Base-by-base conservation (phyloP, 208 protist species). In the Leptomonas pyrrhocoris region DNA sequence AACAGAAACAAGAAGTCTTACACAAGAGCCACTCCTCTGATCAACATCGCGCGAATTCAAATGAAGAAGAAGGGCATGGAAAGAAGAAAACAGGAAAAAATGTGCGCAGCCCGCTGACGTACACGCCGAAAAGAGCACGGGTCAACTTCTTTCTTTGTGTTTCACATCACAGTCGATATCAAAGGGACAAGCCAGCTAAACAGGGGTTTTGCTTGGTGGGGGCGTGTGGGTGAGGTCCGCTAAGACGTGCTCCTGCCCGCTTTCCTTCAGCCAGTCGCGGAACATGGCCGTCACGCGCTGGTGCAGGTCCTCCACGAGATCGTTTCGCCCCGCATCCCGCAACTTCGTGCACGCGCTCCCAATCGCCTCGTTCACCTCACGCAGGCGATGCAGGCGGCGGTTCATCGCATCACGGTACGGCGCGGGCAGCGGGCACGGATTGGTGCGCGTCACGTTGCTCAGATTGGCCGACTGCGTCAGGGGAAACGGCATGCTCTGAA, bases 211-310 rank as follows among this genome's bases (percentile, higher is more conserved):
- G 51, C 38, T 63, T 19, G 59, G 74, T 2, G 60, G 48, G 0
- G 57, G 56, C 4, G 65, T 49, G 49, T 88, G 88, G 1, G 92
- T 77, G 18, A 97, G 73, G 42, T 92, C 85, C 6, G 82, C 53
- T 25, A 97, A 77, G 19, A 83, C 81, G 55, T 78, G 83, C 34
- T 83, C 83, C 58, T 97, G 93, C 8, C 93, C 93, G 18, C 70
- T 88, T 42, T 92, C 78, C 21, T 91, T 83, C 53, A 97, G 73
- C 88, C 90, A 97, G 64, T 93, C 85, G 21, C 92, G 76, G 73
- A 97, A 97, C 73, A 94, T 81, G 38, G 63, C 69, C 56, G 94
- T 91, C 51, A 97, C 73, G 43, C 84, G 83, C 28, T 67, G 80
- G 28, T 89, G 84, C 51, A 97, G 68, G 30, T 80, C 68, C 23